phyloP scores from a whole-genome alignment of 495 filamentous ascomycete genomes.

The Neurospora hispaniola region DNA sequence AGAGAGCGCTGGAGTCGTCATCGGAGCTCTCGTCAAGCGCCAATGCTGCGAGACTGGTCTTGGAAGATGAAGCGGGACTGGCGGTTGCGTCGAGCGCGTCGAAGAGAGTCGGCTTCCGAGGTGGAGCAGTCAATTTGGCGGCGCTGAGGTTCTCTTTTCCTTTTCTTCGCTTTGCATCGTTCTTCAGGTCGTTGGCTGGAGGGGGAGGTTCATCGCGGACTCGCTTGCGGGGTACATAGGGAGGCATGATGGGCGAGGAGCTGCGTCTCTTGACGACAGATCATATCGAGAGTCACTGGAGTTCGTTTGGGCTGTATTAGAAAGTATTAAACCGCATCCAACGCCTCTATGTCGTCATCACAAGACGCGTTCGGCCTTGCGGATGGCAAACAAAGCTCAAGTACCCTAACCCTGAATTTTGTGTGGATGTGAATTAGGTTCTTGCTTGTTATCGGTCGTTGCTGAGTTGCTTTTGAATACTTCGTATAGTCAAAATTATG shows the following conservation, averaged over 20 bases:
- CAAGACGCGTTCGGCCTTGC: not conserved
- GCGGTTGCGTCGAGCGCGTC: constrained; percentile 53
- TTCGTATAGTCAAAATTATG: not conserved
- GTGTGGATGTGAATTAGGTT: not conserved
- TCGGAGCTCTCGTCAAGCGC: constrained; percentile 45
- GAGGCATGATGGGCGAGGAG: constrained; percentile 27
- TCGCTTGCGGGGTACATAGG: constrained; percentile 37
- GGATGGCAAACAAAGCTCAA: not conserved
- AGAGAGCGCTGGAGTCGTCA: constrained; percentile 37
- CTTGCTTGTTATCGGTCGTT: not conserved
- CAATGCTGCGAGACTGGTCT: constrained; percentile 37
- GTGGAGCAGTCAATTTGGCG: constrained; percentile 10
- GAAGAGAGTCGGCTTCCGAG: constrained; percentile 50
- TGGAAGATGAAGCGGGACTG: constrained; percentile 35
- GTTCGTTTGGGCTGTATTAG: not conserved
- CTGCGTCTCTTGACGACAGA: not conserved
- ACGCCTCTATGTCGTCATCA: not conserved
- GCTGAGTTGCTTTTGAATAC: no score
- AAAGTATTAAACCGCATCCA: not conserved
- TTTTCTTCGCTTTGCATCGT: constrained; percentile 1
- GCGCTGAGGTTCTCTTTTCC: constrained; percentile 7
- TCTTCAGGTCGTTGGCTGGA: constrained; percentile 6
- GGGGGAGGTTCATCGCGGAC: constrained; percentile 23
- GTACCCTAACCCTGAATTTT: not conserved
- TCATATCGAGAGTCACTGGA: not conserved